These are phyloP conservation scores for Cyberlindnera xishuangbannaensis DNA, from an alignment of 805 yeast genomes.

Conservation along the genomic window DNA sequence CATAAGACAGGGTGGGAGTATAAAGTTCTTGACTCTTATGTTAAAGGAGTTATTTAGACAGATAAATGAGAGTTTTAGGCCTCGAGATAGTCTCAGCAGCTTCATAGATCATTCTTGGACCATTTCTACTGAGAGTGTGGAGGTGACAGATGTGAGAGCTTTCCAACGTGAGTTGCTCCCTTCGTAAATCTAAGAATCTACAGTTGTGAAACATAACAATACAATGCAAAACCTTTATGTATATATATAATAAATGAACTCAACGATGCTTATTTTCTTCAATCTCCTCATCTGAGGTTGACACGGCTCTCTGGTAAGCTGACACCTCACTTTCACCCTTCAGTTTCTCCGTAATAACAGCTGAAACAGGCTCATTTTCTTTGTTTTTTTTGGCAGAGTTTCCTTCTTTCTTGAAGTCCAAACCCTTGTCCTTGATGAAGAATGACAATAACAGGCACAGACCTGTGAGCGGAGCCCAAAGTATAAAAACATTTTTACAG, in stretches of 20 bases:
- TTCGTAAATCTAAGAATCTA: not conserved
- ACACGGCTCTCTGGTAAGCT: not conserved
- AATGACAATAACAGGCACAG: slow-evolving; percentile 10
- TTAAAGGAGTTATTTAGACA: slow-evolving; percentile 31
- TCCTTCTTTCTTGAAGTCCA: slow-evolving; percentile 7
- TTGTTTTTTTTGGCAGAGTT: not conserved
- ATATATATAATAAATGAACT: too few species aligned
- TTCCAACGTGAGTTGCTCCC: slow-evolving; percentile 6
- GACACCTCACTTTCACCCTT: not conserved
- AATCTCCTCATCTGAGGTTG: not conserved
- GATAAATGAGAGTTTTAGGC: slow-evolving; percentile 7
- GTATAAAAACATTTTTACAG: slow-evolving; percentile 12
- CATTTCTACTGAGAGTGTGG: slow-evolving; percentile 2
- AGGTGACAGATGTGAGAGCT: slow-evolving; percentile 5
- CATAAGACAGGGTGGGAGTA: slow-evolving; percentile 35
- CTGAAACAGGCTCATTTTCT: not conserved
- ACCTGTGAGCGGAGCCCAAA: slow-evolving; percentile 20
- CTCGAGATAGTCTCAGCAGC: slow-evolving; percentile 3
- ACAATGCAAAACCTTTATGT: not conserved
- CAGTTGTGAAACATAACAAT: too few species aligned
- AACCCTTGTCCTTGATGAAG: slow-evolving; percentile 16
- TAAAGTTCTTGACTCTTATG: slow-evolving; percentile 30
- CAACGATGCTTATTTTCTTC: not conserved
- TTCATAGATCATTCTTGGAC: too few species aligned
- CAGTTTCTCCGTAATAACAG: not conserved